Percentiles rank a stretch among this genome's conserved stretches.
phyloP scores from a whole-genome alignment of 441 rosid species.

The Viola pubescens region DNA sequence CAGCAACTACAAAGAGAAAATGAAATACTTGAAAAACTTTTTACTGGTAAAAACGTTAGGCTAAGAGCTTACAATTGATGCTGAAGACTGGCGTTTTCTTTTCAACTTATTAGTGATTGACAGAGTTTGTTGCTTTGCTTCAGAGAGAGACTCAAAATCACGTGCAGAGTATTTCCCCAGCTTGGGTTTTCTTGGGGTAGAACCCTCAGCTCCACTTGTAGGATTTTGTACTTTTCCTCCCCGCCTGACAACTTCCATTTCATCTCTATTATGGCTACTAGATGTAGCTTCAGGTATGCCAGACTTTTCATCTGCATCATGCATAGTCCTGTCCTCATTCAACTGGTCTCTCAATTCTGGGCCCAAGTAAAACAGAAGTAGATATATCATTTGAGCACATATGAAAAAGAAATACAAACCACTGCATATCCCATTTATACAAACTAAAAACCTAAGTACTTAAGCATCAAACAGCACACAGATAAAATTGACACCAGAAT shows the following conservation, averaged over 20 bases:
- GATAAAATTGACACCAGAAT: too few species aligned
- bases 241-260: conserved; percentile 27
- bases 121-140: conserved; percentile 34
- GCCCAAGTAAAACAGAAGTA: conserved; percentile 16
- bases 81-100: conserved; percentile 46
- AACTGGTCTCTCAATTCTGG: conserved; percentile 59
- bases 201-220: conserved; percentile 30
- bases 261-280: conserved; percentile 34
- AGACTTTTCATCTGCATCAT: conserved; percentile 41
- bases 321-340: conserved; percentile 45
- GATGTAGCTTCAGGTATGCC: conserved; percentile 42
- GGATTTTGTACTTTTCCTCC: conserved; percentile 33
- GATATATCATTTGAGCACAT: neutral
- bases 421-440: neutral
- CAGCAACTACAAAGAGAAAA: conserved; percentile 3
- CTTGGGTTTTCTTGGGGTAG: conserved; percentile 42
- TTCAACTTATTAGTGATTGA: conserved; percentile 28
- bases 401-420: conserved; percentile 9
- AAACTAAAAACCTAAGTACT: neutral
- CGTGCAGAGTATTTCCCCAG: conserved; percentile 31
- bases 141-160: conserved; percentile 30
- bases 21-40: conserved; percentile 11
- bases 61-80: conserved; percentile 31
- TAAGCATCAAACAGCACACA: neutral
- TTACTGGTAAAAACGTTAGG: neutral